Conservation (phyloP, 805 yeast genomes). For the Kodamaea nitidulidarum region DNA sequence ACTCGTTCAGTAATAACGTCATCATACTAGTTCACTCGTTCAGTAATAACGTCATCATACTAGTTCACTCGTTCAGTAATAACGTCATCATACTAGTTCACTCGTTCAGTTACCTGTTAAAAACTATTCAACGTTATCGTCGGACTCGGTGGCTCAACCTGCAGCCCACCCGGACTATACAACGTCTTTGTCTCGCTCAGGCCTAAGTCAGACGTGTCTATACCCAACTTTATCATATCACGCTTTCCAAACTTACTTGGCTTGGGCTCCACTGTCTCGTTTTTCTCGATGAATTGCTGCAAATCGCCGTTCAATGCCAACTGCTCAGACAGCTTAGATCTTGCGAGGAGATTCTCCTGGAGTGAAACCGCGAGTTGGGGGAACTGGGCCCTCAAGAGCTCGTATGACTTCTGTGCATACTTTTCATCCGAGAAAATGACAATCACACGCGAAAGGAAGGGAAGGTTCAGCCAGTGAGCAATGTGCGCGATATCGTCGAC, state of each 20-base stretch:
- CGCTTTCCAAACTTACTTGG: slow-evolving; percentile 28
- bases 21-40: no score
- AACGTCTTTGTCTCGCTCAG: slow-evolving; percentile 32
- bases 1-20: no score
- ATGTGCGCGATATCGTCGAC: slow-evolving; percentile 18
- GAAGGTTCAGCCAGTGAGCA: slow-evolving; percentile 35
- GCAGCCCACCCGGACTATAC: slow-evolving; percentile 24
- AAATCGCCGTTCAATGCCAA: slow-evolving; percentile 2
- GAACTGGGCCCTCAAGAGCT: not conserved
- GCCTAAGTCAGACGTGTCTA: slow-evolving; percentile 21
- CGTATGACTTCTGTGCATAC: slow-evolving; percentile 24
- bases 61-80: no score
- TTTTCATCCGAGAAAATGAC: slow-evolving; percentile 31
- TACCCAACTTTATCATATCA: slow-evolving; percentile 22
- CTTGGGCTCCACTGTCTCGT: slow-evolving; percentile 30
- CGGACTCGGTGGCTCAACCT: slow-evolving; percentile 22
- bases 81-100: no score
- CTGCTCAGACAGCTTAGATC: slow-evolving; percentile 18
- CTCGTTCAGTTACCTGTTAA: slow-evolving; percentile 10
- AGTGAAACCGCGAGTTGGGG: slow-evolving; percentile 4
- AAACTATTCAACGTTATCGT: slow-evolving; percentile 36
- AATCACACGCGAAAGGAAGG: slow-evolving; percentile 36
- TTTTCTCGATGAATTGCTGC: slow-evolving; percentile 21
- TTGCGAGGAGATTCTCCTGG: slow-evolving; percentile 36
- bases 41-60: no score